phyloP scores from a whole-genome alignment of 768 basidiomycete genomes.

The Phaeolepiota aurea region DNA sequence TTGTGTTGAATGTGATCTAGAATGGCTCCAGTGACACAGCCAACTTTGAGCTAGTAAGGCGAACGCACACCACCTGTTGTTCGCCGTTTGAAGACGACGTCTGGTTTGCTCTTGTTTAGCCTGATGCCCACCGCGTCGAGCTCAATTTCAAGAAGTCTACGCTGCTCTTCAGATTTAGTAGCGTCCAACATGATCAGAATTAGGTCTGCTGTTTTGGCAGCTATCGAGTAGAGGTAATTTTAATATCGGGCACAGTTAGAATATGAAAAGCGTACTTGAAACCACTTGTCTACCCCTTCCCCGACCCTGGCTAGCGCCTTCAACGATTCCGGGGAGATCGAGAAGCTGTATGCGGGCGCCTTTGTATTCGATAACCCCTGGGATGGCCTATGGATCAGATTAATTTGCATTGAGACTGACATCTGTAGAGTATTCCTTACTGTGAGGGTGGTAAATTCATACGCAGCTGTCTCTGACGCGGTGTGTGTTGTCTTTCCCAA shows the following conservation, averaged over 20 bases:
- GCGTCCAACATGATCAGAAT: slow-evolving; percentile 92
- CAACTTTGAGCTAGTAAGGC: neutral
- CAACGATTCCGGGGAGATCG: slow-evolving; percentile 94
- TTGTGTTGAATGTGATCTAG: slow-evolving; percentile 86
- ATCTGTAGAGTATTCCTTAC: slow-evolving; percentile 28
- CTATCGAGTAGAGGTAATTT: slow-evolving; percentile 20
- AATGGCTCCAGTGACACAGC: slow-evolving; percentile 4
- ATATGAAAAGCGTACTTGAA: slow-evolving; percentile 47
- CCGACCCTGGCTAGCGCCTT: slow-evolving; percentile 84
- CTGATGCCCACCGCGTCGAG: slow-evolving; percentile 96
- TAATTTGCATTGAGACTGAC: slow-evolving; percentile 4
- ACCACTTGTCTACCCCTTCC: slow-evolving; percentile 96
- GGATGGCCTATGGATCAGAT: slow-evolving; percentile 62
- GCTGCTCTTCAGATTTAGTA: slow-evolving; percentile 90
- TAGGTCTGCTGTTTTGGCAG: slow-evolving; percentile 87
- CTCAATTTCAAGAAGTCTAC: slow-evolving; percentile 81
- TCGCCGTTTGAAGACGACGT: slow-evolving; percentile 91
- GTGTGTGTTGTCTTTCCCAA: slow-evolving; percentile 91
- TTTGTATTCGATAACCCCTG: slow-evolving; percentile 94
- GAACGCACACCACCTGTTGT: slow-evolving; percentile 80
- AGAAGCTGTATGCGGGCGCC: slow-evolving; percentile 88
- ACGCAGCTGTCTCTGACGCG: slow-evolving; percentile 79
- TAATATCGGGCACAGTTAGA: neutral
- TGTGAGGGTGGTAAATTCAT: slow-evolving; percentile 92
- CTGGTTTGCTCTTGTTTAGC: slow-evolving; percentile 83